Evolutionary conservation across 768 basidiomycete genomes (phyloP).

Genomic region (Trametes maxima): DNA sequence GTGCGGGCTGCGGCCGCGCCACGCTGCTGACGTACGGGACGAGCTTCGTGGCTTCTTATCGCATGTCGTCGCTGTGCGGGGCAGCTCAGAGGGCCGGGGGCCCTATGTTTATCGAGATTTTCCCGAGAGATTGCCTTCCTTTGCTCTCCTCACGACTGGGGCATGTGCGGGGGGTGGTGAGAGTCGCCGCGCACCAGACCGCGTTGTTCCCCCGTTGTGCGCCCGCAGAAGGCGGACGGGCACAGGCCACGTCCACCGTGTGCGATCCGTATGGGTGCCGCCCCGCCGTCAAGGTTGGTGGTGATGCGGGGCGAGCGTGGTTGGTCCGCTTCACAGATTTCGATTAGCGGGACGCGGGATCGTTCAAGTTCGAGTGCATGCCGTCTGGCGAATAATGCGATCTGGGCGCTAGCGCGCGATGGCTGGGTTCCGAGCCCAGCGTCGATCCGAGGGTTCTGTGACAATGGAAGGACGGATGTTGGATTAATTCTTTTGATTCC

Average conservation of each 20-base stretch:
- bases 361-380: slow-evolving; percentile 11
- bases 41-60: slow-evolving; percentile 16
- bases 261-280: slow-evolving; percentile 7
- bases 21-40: slow-evolving; percentile 19
- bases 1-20: slow-evolving; percentile 6
- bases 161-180: slow-evolving; percentile 4
- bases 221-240: neutral
- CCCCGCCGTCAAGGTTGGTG: slow-evolving; percentile 1
- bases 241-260: neutral
- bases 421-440: slow-evolving; percentile 15
- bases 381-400: slow-evolving; percentile 16
- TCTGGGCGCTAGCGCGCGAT: slow-evolving; percentile 8
- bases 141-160: slow-evolving; percentile 10
- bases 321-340: slow-evolving; percentile 11
- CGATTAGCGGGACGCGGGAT: slow-evolving; percentile 15
- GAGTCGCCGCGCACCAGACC: neutral
- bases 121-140: slow-evolving; percentile 23
- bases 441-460: slow-evolving; percentile 25
- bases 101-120: slow-evolving; percentile 18
- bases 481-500: slow-evolving; percentile 12
- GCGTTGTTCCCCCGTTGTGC: slow-evolving; percentile 13
- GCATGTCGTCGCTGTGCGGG: slow-evolving; percentile 15
- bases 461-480: slow-evolving; percentile 9
- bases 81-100: neutral
- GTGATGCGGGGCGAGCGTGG: neutral